These are phyloP conservation scores for Borovskyia barvae DNA, from an alignment of 208 protist species.

Conservation along the genomic window DNA sequence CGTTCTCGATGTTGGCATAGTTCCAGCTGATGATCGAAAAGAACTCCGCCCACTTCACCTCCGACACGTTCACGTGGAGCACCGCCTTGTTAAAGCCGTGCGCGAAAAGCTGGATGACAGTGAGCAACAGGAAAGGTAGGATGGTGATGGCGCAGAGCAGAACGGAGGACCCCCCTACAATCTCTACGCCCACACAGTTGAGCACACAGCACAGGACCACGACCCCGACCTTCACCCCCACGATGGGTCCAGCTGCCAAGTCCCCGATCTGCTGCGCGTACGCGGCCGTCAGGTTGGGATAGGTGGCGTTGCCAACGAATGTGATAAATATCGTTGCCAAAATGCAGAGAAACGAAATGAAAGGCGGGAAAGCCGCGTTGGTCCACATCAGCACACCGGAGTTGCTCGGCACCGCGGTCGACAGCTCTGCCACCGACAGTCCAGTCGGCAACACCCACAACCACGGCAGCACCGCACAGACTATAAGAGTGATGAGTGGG, in stretches of 20 bases:
- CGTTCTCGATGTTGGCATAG: slow-evolving; percentile 89
- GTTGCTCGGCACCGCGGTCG: slow-evolving; percentile 82
- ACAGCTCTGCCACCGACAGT: slow-evolving; percentile 77
- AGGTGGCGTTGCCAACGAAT: slow-evolving; percentile 84
- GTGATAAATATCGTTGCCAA: slow-evolving; percentile 75
- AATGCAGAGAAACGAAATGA: slow-evolving; percentile 76
- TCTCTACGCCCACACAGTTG: slow-evolving; percentile 72
- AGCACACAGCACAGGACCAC: slow-evolving; percentile 63
- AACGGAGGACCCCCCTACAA: slow-evolving; percentile 64
- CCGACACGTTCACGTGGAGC: slow-evolving; percentile 47
- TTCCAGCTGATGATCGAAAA: slow-evolving; percentile 88
- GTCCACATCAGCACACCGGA: slow-evolving; percentile 87
- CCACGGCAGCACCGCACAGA: slow-evolving; percentile 73
- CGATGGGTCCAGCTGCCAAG: slow-evolving; percentile 30
- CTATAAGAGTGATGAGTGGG: slow-evolving; percentile 77
- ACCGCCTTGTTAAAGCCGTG: slow-evolving; percentile 71
- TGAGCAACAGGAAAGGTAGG: slow-evolving; percentile 66
- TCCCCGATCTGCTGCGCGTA: slow-evolving; percentile 47
- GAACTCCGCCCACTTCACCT: slow-evolving; percentile 68
- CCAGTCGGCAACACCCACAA: slow-evolving; percentile 80
- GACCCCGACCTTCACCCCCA: slow-evolving; percentile 65
- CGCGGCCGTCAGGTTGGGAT: slow-evolving; percentile 74
- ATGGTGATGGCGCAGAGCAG: slow-evolving; percentile 65
- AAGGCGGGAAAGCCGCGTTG: slow-evolving; percentile 74
- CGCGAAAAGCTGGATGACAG: slow-evolving; percentile 63